Conservation (phyloP, 2,329 filamentous ascomycete genomes). For the Cytospora piceicola region DNA sequence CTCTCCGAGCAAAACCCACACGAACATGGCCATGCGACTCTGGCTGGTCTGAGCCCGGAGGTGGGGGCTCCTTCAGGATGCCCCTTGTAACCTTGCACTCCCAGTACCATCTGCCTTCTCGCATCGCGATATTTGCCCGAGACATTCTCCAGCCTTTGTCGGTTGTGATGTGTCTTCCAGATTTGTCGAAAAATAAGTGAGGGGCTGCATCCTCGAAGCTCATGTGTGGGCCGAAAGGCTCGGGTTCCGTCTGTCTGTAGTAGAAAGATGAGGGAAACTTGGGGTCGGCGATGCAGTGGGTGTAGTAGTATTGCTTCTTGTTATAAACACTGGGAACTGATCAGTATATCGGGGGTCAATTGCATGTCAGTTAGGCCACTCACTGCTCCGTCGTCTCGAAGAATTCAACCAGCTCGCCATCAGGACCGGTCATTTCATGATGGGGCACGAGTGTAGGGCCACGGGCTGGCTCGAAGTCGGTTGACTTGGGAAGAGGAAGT, state of each 20-base stretch:
- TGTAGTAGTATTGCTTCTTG: conserved; percentile 81
- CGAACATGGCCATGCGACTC: conserved; percentile 69
- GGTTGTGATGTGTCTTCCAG: conserved; percentile 79
- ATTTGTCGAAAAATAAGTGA: conserved; percentile 79
- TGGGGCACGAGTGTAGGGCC: conserved; percentile 61
- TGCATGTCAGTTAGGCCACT: conserved; percentile 36
- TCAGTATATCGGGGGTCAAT: conserved; percentile 15
- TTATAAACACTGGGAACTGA: conserved; percentile 57
- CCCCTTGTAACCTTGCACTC: conserved; percentile 89
- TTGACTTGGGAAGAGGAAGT: conserved; percentile 63
- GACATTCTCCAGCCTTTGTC: conserved; percentile 92
- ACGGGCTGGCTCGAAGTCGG: conserved; percentile 64
- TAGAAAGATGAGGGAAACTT: conserved; percentile 83
- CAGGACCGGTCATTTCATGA: conserved; percentile 54
- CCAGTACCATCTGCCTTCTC: conserved; percentile 91
- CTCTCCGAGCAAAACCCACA: conserved; percentile 82
- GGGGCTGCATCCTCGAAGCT: conserved; percentile 91
- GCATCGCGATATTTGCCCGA: conserved; percentile 84
- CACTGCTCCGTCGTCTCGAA: conserved; percentile 68
- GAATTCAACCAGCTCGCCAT: conserved; percentile 59
- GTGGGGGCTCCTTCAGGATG: conserved; percentile 52
- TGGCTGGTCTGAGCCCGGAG: conserved; percentile 48
- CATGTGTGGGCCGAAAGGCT: conserved; percentile 81
- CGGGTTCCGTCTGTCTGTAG: conserved; percentile 86
- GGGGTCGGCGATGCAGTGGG: conserved; percentile 87